These are phyloP conservation scores for Globisporangium parvum DNA, from an alignment of 352 stramenopile genomes.

Conservation along the genomic window DNA sequence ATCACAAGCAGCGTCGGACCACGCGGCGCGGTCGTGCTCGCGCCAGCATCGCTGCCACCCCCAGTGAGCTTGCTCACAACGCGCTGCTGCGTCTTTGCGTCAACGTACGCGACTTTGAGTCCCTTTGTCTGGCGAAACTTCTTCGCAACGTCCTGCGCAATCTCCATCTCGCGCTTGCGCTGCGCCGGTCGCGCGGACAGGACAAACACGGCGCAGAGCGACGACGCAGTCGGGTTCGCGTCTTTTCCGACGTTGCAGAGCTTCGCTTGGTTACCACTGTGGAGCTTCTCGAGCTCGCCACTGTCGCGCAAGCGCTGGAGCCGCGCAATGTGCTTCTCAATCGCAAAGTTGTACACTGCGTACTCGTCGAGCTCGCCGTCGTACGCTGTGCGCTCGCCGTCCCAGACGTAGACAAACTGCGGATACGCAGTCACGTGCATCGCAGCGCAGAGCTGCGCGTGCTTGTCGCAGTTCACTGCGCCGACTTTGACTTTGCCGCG, in stretches of 20 bases:
- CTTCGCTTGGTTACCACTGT: constrained; percentile 64
- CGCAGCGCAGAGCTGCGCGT: constrained; percentile 42
- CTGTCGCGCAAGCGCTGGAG: constrained; percentile 57
- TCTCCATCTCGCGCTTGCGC: constrained; percentile 37
- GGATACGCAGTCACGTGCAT: constrained; percentile 34
- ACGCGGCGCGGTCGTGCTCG: constrained; percentile 24
- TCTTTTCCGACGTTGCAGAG: constrained; percentile 73
- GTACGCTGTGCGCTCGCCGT: constrained; percentile 40
- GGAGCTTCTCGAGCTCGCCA: constrained; percentile 67
- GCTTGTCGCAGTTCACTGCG: constrained; percentile 73
- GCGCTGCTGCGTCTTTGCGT: constrained; percentile 60
- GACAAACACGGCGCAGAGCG: constrained; percentile 69
- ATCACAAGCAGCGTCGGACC: constrained; percentile 57
- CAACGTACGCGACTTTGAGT: constrained; percentile 62
- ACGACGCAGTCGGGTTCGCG: constrained; percentile 38
- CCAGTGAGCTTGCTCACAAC: constrained; percentile 46
- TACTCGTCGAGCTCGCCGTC: constrained; percentile 76
- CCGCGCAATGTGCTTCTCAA: constrained; percentile 72
- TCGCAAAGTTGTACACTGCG: constrained; percentile 77
- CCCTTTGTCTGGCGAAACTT: constrained; percentile 65
- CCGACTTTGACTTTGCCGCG: constrained; percentile 66
- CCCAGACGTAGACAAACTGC: constrained; percentile 67
- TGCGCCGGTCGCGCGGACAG: constrained; percentile 40
- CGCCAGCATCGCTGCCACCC: constrained; percentile 9
- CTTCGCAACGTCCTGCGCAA: constrained; percentile 47